phyloP scores from a whole-genome alignment of 768 basidiomycete species.

The Russula ochroleuca region DNA sequence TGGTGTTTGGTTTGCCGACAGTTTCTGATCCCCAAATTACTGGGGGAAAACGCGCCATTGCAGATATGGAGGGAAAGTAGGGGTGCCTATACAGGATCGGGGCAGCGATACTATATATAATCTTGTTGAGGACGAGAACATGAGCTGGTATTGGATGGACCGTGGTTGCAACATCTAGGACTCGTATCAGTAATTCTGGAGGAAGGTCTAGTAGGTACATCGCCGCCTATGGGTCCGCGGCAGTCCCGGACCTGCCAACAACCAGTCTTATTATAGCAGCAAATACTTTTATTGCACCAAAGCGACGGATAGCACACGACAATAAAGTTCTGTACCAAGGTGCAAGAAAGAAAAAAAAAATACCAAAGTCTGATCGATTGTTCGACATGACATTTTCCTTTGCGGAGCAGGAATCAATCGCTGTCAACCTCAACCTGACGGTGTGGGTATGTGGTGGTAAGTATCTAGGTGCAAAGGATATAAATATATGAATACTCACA shows the following conservation, averaged over 20 bases:
- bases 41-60: constrained; percentile 15
- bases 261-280: no score
- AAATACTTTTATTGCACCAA: not conserved
- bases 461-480: constrained; percentile 1
- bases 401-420: constrained; percentile 18
- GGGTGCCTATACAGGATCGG: constrained; percentile 19
- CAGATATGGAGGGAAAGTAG: constrained; percentile 14
- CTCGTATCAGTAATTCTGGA: constrained; percentile 17
- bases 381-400: not conserved
- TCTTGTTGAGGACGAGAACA: constrained; percentile 25
- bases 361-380: not conserved
- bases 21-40: constrained; percentile 17
- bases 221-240: not conserved
- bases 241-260: not conserved
- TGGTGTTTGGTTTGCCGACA: constrained; percentile 10
- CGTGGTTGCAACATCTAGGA: constrained; percentile 2
- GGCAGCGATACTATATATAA: constrained; percentile 14
- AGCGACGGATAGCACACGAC: not conserved
- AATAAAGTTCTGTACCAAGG: not conserved
- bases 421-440: constrained; percentile 29
- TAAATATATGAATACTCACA: constrained; percentile 35
- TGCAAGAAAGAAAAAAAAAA: not conserved
- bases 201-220: constrained; percentile 22
- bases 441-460: not conserved
- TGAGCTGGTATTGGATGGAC: constrained; percentile 21